Conservation (phyloP, 2,329 filamentous ascomycete genomes). For the Ophiostoma piceae region DNA sequence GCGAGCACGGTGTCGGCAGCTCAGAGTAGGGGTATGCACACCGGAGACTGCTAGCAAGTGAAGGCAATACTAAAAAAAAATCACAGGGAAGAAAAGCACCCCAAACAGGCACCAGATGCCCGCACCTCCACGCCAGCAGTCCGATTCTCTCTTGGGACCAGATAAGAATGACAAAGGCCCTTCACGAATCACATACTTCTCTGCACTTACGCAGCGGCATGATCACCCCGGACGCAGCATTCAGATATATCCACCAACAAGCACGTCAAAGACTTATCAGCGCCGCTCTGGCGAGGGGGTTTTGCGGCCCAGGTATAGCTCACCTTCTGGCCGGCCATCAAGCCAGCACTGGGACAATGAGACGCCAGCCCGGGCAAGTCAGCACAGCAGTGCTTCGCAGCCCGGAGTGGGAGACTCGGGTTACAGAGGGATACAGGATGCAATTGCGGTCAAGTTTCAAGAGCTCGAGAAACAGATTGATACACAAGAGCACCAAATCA, state of each 20-base stretch:
- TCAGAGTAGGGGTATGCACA: neutral
- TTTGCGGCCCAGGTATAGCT: neutral
- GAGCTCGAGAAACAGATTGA: slow-evolving; percentile 20
- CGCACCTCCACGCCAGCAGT: neutral
- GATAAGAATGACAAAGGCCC: neutral
- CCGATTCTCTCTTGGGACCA: neutral
- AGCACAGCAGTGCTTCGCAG: neutral
- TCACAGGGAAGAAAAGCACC: neutral
- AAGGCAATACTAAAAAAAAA: too few species aligned
- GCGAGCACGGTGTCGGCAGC: neutral
- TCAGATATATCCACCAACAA: neutral
- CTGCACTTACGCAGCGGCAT: slow-evolving; percentile 20
- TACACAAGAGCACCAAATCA: slow-evolving; percentile 20
- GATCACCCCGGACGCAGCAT: neutral
- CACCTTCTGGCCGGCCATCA: neutral
- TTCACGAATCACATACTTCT: slow-evolving; percentile 21
- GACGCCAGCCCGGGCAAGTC: neutral
- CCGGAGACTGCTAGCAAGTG: neutral
- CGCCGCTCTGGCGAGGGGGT: neutral
- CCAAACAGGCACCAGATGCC: neutral
- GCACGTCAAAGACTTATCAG: neutral
- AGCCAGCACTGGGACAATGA: slow-evolving; percentile 9
- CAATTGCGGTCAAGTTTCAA: slow-evolving; percentile 22
- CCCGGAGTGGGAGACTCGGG: neutral
- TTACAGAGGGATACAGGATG: slow-evolving; percentile 20